A percentile compares a stretch with the other conserved stretches of the same genome.
Conservation (phyloP, 2,329 filamentous ascomycete genomes). For the Acrodontium crateriforme region DNA sequence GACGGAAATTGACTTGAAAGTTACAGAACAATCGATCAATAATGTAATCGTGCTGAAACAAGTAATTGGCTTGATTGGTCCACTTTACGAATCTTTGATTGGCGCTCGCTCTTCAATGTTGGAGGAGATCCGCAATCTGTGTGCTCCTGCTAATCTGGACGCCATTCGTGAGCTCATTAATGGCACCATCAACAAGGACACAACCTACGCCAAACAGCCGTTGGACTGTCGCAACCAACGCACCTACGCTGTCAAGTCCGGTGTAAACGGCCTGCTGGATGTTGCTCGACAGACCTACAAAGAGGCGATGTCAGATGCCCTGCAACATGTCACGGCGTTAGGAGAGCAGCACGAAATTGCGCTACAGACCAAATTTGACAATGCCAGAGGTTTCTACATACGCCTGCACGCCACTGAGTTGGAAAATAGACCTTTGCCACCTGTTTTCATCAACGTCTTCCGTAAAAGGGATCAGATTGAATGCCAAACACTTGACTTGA, state of each 20-base stretch:
- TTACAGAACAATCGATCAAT: slow-evolving; percentile 71
- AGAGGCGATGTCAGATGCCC: slow-evolving; percentile 67
- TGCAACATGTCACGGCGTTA: slow-evolving; percentile 54
- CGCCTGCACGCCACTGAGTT: slow-evolving; percentile 50
- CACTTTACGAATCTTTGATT: slow-evolving; percentile 53
- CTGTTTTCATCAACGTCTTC: slow-evolving; percentile 63
- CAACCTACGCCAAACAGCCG: slow-evolving; percentile 61
- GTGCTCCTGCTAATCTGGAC: slow-evolving; percentile 46
- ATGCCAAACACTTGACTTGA: slow-evolving; percentile 71
- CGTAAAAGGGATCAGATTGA: slow-evolving; percentile 63
- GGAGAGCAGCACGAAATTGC: slow-evolving; percentile 44
- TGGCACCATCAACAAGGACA: slow-evolving; percentile 64
- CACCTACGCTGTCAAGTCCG: slow-evolving; percentile 78
- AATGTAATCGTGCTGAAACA: slow-evolving; percentile 76
- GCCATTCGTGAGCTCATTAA: slow-evolving; percentile 52
- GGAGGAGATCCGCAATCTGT: slow-evolving; percentile 52
- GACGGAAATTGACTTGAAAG: slow-evolving; percentile 38
- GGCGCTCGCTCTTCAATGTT: slow-evolving; percentile 53
- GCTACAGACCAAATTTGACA: slow-evolving; percentile 62
- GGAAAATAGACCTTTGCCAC: slow-evolving; percentile 45
- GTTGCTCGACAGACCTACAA: slow-evolving; percentile 82
- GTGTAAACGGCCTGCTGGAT: slow-evolving; percentile 74
- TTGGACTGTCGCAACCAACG: slow-evolving; percentile 81
- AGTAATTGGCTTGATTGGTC: slow-evolving; percentile 55
- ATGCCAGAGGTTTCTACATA: slow-evolving; percentile 66